Evolutionary conservation across 768 basidiomycete species (phyloP).

Genomic region (Mycena amicta): DNA sequence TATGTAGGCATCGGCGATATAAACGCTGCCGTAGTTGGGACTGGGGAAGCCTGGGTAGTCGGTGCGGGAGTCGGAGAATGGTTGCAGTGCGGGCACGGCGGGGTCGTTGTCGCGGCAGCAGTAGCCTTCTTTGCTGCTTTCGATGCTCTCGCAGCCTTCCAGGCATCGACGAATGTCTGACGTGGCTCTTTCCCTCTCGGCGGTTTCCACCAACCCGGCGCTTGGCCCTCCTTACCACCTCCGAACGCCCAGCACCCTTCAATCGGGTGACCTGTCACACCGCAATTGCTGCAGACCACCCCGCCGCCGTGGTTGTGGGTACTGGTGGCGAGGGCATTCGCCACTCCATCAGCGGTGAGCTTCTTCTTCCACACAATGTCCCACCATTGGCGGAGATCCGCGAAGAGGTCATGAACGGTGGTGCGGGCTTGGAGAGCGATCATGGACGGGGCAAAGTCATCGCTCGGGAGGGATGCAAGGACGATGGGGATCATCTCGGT

Average conservation of each 20-base stretch:
- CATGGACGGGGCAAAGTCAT: constrained; percentile 1
- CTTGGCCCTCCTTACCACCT: constrained; percentile 33
- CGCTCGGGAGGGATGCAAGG: constrained; percentile 5
- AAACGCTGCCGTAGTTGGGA: no score
- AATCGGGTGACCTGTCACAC: constrained; percentile 14
- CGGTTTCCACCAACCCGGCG: constrained; percentile 10
- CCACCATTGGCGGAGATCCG: neutral
- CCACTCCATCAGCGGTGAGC: neutral
- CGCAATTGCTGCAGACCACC: constrained; percentile 24
- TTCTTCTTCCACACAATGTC: neutral
- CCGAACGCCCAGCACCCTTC: constrained; percentile 30
- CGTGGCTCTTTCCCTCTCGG: constrained; percentile 1
- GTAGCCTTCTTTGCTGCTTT: no score
- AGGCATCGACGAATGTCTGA: neutral
- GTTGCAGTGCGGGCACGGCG: no score
- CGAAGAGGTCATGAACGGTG: neutral
- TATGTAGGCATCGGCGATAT: no score
- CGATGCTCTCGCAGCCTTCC: neutral
- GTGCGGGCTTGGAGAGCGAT: neutral
- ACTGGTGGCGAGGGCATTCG: neutral
- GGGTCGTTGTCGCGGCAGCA: neutral
- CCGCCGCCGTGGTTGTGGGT: neutral
- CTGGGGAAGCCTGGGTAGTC: neutral
- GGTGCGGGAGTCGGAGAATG: neutral
- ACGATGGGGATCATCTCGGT: constrained; percentile 3